phyloP scores from a whole-genome alignment of 352 stramenopile species.

The Globisporangium cederbergense region DNA sequence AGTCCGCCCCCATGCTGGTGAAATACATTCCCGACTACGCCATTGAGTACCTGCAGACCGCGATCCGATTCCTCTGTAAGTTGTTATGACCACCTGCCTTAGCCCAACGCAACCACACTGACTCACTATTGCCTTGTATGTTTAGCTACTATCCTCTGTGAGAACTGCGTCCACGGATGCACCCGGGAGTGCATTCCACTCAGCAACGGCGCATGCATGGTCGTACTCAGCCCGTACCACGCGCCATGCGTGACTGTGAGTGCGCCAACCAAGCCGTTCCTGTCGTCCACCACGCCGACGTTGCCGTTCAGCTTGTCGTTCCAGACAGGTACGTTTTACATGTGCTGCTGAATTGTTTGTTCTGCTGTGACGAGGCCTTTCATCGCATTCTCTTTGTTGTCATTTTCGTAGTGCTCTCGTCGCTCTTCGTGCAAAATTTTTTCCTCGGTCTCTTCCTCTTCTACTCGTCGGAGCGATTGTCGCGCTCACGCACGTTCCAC shows the following conservation, averaged over 20 bases:
- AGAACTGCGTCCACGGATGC: slow-evolving; percentile 71
- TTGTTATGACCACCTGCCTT: not conserved
- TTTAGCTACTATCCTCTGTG: slow-evolving; percentile 58
- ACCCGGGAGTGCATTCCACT: slow-evolving; percentile 42
- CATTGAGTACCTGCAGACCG: slow-evolving; percentile 37
- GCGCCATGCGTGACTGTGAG: slow-evolving; percentile 73
- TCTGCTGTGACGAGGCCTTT: slow-evolving; percentile 4
- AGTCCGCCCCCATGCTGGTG: slow-evolving; percentile 36
- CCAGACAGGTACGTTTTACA: slow-evolving; percentile 54
- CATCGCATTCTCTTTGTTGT: slow-evolving; percentile 1
- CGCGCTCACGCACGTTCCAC: slow-evolving; percentile 75
- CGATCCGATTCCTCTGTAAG: slow-evolving; percentile 47
- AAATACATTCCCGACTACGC: slow-evolving; percentile 36
- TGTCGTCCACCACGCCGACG: slow-evolving; percentile 38
- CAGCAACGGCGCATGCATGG: slow-evolving; percentile 35
- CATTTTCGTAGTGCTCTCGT: slow-evolving; percentile 46
- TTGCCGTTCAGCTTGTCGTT: slow-evolving; percentile 57
- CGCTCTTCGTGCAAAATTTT: slow-evolving; percentile 73
- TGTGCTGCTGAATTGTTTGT: not conserved
- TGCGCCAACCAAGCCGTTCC: slow-evolving; percentile 50
- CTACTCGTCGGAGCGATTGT: slow-evolving; percentile 61
- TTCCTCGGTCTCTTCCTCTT: slow-evolving; percentile 65
- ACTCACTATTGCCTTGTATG: not conserved
- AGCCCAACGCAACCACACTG: not conserved
- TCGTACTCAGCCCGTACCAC: slow-evolving; percentile 73